These are phyloP conservation scores for Russula brevipes DNA, from an alignment of 768 basidiomycete species.

Conservation along the genomic window DNA sequence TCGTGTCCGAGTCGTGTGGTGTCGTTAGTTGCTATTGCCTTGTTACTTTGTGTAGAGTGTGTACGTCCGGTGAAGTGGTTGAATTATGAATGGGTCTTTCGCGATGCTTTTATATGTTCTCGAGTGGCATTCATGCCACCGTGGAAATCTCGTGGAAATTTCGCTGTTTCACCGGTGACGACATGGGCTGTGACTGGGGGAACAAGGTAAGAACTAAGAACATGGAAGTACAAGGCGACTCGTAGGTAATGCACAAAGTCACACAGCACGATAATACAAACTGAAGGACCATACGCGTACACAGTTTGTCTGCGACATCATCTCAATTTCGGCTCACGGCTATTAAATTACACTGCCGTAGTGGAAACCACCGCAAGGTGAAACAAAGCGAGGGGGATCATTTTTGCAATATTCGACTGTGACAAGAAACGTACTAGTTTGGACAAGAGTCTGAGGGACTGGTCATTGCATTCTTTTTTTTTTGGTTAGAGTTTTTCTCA, in stretches of 20 bases:
- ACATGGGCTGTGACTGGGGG: neutral
- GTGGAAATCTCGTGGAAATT: neutral
- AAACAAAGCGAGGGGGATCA: neutral
- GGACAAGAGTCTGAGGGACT: neutral
- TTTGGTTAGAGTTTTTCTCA: neutral
- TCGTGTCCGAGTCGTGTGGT: neutral
- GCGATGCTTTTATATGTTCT: neutral
- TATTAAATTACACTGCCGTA: neutral
- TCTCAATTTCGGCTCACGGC: neutral
- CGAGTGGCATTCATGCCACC: neutral
- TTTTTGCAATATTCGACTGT: no score
- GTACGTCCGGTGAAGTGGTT: neutral
- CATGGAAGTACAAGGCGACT: neutral
- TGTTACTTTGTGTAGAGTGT: neutral
- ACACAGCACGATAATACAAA: neutral
- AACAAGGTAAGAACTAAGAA: slow-evolving; percentile 1
- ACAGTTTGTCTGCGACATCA: neutral
- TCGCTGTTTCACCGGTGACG: neutral
- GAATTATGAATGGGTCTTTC: neutral
- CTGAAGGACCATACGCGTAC: neutral
- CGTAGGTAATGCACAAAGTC: no score
- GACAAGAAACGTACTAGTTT: no score
- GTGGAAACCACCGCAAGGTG: neutral
- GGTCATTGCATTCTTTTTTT: neutral
- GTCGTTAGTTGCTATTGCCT: neutral